Conservation (phyloP, 345 rosid species). For the Bruguiera parviflora region DNA sequence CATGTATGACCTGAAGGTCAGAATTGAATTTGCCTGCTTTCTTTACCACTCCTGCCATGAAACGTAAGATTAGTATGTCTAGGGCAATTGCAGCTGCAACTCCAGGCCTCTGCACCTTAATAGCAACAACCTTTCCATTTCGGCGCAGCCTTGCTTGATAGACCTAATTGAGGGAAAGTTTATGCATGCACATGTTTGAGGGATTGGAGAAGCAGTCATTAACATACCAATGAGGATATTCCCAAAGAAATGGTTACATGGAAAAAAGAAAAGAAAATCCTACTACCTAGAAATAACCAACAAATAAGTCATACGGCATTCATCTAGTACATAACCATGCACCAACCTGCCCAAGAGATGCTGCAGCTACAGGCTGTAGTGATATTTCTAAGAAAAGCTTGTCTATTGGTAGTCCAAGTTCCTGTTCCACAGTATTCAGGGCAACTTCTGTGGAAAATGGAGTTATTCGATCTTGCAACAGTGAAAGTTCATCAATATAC, state of each 20-base stretch:
- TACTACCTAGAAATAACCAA: neutral
- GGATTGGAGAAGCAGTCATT: neutral
- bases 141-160: conserved; percentile 83
- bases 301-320: neutral
- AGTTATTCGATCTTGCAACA: conserved; percentile 83
- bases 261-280: conserved; percentile 10
- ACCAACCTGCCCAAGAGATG: conserved; percentile 89
- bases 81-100: conserved; percentile 89
- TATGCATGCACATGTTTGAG: neutral
- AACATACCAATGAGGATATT: neutral
- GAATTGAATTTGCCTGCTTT: conserved; percentile 68
- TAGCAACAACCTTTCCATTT: conserved; percentile 66
- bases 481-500: conserved; percentile 79
- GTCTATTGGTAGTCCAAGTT: conserved; percentile 67
- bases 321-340: neutral
- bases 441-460: conserved; percentile 91
- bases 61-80: conserved; percentile 80
- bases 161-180: conserved; percentile 40
- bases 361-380: conserved; percentile 86
- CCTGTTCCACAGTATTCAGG: conserved; percentile 65
- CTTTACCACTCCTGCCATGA: conserved; percentile 65
- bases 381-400: conserved; percentile 83
- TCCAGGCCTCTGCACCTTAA: conserved; percentile 95
- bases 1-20: conserved; percentile 62
- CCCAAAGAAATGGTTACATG: neutral